Percentiles rank a stretch among this genome's conserved stretches.
phyloP scores from a whole-genome alignment of 768 basidiomycete species.

The Psilocybe tampanensis region DNA sequence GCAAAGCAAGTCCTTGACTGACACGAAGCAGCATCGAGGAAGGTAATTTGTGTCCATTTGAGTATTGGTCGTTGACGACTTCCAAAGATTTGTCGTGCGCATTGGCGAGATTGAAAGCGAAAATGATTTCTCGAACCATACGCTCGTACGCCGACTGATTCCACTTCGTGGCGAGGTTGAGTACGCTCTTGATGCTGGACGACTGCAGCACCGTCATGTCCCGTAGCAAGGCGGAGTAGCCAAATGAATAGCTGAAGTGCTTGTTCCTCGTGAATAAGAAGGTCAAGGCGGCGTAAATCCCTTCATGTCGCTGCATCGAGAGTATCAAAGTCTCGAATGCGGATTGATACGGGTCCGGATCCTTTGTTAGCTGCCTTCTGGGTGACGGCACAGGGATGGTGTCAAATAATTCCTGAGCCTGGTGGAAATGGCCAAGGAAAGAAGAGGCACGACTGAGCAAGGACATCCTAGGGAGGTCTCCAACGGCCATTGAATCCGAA shows the following conservation, averaged over 20 bases:
- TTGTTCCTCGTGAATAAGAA: neutral
- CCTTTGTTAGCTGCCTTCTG: neutral
- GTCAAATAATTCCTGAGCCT: conserved; percentile 4
- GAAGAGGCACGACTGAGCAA: conserved; percentile 9
- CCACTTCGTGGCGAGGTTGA: conserved; percentile 4
- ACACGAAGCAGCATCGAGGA: neutral
- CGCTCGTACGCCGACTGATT: neutral
- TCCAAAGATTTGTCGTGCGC: conserved; percentile 1
- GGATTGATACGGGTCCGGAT: neutral
- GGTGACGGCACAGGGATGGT: neutral
- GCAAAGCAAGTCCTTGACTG: neutral
- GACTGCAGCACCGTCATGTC: neutral
- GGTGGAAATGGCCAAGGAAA: conserved; percentile 2
- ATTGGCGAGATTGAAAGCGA: neutral
- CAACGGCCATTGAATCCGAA: neutral
- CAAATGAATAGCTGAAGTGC: neutral
- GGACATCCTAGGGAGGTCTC: conserved; percentile 2
- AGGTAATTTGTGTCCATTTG: neutral
- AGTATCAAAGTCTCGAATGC: conserved; percentile 4
- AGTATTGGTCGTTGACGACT: conserved; percentile 1
- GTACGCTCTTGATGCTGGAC: neutral
- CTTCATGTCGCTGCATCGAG: conserved; percentile 1
- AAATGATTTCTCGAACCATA: conserved; percentile 1
- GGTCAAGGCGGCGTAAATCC: neutral
- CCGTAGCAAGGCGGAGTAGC: neutral